Evolutionary conservation across 192 early-diverging fungal species (phyloP).

Genomic region (Umbelopsis ramanniana): DNA sequence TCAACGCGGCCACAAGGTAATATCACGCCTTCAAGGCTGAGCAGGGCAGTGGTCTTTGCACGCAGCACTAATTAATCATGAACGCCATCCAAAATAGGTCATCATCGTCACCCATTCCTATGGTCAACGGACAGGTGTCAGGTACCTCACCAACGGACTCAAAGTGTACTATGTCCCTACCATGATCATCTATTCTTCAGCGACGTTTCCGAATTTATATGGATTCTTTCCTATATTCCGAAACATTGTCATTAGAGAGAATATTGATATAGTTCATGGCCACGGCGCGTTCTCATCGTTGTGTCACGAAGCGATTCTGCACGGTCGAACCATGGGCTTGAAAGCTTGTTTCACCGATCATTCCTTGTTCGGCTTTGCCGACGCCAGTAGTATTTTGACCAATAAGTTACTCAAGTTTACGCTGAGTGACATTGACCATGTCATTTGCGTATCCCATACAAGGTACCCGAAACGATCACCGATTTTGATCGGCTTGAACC

Average conservation of each 20-base stretch:
- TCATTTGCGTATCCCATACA: slow-evolving; percentile 98
- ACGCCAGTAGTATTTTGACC: slow-evolving; percentile 87
- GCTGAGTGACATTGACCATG: slow-evolving; percentile 94
- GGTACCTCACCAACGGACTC: slow-evolving; percentile 89
- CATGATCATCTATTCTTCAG: slow-evolving; percentile 83
- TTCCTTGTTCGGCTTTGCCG: slow-evolving; percentile 96
- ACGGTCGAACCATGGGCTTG: slow-evolving; percentile 94
- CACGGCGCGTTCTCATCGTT: slow-evolving; percentile 94
- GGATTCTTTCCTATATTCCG: slow-evolving; percentile 92
- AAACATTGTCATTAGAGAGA: slow-evolving; percentile 88
- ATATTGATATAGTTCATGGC: slow-evolving; percentile 94
- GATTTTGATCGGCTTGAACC: no score
- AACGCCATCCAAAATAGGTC: slow-evolving; percentile 50
- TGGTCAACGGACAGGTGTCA: slow-evolving; percentile 78
- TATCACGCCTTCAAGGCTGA: not conserved
- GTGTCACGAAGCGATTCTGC: slow-evolving; percentile 95
- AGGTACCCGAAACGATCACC: slow-evolving; percentile 55
- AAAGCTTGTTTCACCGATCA: slow-evolving; percentile 96
- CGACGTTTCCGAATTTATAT: slow-evolving; percentile 89
- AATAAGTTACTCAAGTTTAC: slow-evolving; percentile 99
- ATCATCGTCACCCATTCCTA: slow-evolving; percentile 95
- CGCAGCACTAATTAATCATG: not conserved
- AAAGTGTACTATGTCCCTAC: slow-evolving; percentile 96
- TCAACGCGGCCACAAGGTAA: slow-evolving; percentile 88
- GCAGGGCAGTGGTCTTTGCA: no score